A percentile compares a stretch with the other conserved stretches of the same genome.
phyloP scores from a whole-genome alignment of 306 rosid species.

The Vigna angularis region DNA sequence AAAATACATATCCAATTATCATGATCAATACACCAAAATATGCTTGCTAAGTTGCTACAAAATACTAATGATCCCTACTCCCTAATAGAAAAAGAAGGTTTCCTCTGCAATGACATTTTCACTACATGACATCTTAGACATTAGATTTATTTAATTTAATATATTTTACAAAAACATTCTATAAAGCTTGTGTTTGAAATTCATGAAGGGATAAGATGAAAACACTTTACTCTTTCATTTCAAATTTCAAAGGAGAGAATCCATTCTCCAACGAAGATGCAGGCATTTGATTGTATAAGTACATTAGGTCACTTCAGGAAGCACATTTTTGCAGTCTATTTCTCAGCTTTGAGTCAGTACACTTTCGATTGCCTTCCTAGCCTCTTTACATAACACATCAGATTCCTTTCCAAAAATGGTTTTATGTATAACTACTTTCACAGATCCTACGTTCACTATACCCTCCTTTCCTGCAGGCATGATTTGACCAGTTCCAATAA shows the following conservation, averaged over 20 bases:
- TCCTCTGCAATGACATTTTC: background rate
- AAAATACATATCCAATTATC: background rate
- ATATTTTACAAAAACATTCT: background rate
- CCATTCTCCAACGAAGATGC: background rate
- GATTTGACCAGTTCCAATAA: constrained; percentile 86
- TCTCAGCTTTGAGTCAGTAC: constrained; percentile 63
- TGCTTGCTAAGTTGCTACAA: background rate
- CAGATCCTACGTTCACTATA: constrained; percentile 71
- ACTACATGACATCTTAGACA: background rate
- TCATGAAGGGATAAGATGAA: background rate
- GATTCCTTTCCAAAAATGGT: constrained; percentile 71
- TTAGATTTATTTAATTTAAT: too few species aligned
- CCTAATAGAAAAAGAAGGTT: background rate
- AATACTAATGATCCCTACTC: constrained; percentile 21
- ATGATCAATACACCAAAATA: background rate
- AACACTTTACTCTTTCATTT: background rate
- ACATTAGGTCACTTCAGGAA: constrained; percentile 29
- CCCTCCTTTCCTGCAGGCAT: constrained; percentile 93
- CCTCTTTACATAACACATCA: constrained; percentile 64
- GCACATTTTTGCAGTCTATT: constrained; percentile 28
- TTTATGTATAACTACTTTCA: constrained; percentile 82
- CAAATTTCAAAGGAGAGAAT: background rate
- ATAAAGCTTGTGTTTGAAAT: background rate
- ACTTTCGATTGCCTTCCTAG: constrained; percentile 69
- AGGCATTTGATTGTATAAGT: constrained; percentile 36